Evolutionary conservation across 2,329 filamentous ascomycete genomes (phyloP), one percentile per base, ranked within the genome.

Genomic region (Sporothrix schenckii): DNA sequence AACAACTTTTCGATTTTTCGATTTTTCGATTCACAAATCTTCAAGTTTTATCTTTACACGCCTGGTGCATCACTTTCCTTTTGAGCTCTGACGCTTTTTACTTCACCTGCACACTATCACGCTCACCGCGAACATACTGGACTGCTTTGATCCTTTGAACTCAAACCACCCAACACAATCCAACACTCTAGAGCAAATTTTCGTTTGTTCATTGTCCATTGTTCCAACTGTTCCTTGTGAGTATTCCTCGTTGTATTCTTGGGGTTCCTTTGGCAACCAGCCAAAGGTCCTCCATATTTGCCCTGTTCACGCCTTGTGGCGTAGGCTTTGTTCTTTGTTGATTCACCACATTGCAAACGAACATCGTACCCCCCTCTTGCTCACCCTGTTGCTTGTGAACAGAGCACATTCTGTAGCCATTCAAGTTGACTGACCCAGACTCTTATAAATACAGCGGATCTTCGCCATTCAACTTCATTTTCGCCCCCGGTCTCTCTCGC

Each of bases 21-120:
- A 47, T 34, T 30, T 61, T 34, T 19, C 16, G 1, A 44, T 63
- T 49, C 34, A 34, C 34, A 5, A 9, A 34, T 34, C 34, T 44
- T 41, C 47, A 47, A 27, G 74, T 77, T 76, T 63, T 73, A 7
- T 10, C 2, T 41, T 47, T 72, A 75, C 77, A 75, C 77, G 81
- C 81, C 81, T 80, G 81, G 81, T 76, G 81, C 81, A 82, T 77
- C 49, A 79, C 76, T 74, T 77, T 79, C 78, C 76, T 77, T 34
- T 54, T 49, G 69, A 75, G 71, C 75, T 75, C 49, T 34, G 49
- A 4, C 61, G 56, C 68, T 66, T n/a, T 24, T 30, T 63, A 16
- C n/a, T 50, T 56, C 50, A 34, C 19, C 47, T 56, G 27, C 49
- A 66, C 49, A n/a, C 49, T n/a, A 14, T 16, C 50, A 44, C 30